Percentiles rank a stretch among this genome's conserved stretches.
phyloP scores from a whole-genome alignment of 2,329 filamentous ascomycete genomes.

The Metarhizium robertsii region DNA sequence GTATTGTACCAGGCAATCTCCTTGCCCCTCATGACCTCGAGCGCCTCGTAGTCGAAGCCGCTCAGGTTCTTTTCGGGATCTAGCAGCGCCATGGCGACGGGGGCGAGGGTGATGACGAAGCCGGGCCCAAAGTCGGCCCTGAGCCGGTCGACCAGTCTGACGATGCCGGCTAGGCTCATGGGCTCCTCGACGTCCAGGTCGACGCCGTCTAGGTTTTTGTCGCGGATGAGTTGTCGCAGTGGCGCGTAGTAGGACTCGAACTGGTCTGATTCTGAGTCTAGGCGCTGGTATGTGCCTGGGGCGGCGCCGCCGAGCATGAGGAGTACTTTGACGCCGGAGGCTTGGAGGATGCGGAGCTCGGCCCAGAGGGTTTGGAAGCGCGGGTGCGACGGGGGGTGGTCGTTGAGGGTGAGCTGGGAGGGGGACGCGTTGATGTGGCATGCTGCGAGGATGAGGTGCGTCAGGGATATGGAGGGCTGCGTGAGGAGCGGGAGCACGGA shows the following conservation, averaged over 20 bases:
- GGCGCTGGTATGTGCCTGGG: conserved; percentile 54
- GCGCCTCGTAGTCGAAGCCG: conserved; percentile 69
- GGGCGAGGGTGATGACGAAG: conserved; percentile 75
- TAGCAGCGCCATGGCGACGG: conserved; percentile 66
- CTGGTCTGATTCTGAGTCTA: conserved; percentile 41
- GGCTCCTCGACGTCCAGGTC: conserved; percentile 75
- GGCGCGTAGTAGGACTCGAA: conserved; percentile 71
- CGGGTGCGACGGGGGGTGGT: conserved; percentile 59
- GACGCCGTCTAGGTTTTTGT: conserved; percentile 55
- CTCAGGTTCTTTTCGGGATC: conserved; percentile 52
- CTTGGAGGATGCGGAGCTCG: conserved; percentile 64
- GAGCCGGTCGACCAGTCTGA: conserved; percentile 58
- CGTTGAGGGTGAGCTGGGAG: conserved; percentile 65
- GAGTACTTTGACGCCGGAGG: conserved; percentile 66
- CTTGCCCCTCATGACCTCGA: conserved; percentile 57
- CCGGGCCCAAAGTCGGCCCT: conserved; percentile 57
- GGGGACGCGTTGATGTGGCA: conserved; percentile 70
- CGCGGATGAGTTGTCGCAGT: conserved; percentile 54
- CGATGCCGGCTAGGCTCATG: conserved; percentile 57
- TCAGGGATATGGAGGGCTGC: conserved; percentile 41
- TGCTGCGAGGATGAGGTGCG: conserved; percentile 79
- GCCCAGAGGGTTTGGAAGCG: conserved; percentile 68
- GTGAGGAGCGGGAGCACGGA: conserved; percentile 44
- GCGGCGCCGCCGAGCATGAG: conserved; percentile 85
- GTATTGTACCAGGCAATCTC: conserved; percentile 80